phyloP scores from a whole-genome alignment of 371 early-diverging fungal species.

The Zychaea mexicana region DNA sequence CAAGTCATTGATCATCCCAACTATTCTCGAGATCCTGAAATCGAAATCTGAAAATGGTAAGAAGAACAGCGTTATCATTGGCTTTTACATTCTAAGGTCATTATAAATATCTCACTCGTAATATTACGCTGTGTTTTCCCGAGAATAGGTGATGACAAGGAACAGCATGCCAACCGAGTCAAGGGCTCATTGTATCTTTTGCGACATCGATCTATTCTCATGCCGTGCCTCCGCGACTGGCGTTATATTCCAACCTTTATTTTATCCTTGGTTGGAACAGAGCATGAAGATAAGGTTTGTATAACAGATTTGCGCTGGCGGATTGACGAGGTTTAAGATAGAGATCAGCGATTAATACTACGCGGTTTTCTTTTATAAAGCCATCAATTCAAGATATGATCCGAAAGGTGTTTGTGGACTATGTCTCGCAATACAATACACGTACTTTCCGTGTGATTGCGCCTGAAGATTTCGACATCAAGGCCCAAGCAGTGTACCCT shows the following conservation, averaged over 20 bases:
- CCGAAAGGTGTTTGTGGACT: constrained; percentile 66
- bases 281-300: constrained; percentile 76
- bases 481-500: constrained; percentile 13
- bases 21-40: constrained; percentile 59
- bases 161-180: constrained; percentile 61
- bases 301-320: background rate
- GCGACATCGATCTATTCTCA: constrained; percentile 47
- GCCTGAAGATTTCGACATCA: constrained; percentile 5
- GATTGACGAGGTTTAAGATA: background rate
- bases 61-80: background rate
- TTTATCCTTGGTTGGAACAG: constrained; percentile 63
- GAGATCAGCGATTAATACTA: background rate
- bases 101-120: background rate
- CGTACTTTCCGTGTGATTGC: constrained; percentile 6
- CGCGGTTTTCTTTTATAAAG: constrained; percentile 15
- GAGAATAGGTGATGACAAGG: constrained; percentile 21
- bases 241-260: constrained; percentile 62
- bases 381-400: constrained; percentile 75
- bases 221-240: constrained; percentile 71
- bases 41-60: constrained; percentile 34
- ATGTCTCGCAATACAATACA: constrained; percentile 51
- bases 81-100: background rate
- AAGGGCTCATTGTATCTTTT: constrained; percentile 81
- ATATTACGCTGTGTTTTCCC: no score
- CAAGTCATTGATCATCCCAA: constrained; percentile 58